Conservation (phyloP, 768 basidiomycete genomes). For the Trametes coccinea region DNA sequence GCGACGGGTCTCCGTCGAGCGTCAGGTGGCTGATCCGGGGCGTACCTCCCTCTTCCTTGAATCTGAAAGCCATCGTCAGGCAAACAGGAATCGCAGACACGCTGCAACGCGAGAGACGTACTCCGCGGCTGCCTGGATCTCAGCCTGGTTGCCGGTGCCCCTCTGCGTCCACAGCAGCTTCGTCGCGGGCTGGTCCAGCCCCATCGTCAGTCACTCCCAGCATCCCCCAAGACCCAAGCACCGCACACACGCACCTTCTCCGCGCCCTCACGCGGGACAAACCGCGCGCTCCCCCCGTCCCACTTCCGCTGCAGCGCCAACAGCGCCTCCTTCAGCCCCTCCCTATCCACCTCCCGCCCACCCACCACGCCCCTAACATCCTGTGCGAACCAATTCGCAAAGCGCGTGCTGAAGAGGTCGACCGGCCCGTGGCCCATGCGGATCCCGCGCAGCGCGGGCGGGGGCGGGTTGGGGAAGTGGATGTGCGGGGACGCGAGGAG, state of each 20-base stretch:
- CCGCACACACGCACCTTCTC: conserved; percentile 8
- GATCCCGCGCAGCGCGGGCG: conserved; percentile 13
- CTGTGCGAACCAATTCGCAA: conserved; percentile 29
- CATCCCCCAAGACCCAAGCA: background rate
- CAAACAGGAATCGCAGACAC: background rate
- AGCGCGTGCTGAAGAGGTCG: conserved; percentile 35
- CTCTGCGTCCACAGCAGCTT: conserved; percentile 25
- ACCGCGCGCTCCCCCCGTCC: conserved; percentile 21
- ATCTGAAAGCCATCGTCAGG: conserved; percentile 1
- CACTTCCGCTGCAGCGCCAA: conserved; percentile 32
- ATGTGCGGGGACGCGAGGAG: conserved; percentile 33
- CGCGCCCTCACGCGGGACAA: conserved; percentile 13
- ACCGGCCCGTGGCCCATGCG: conserved; percentile 33
- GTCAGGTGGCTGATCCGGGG: conserved; percentile 24
- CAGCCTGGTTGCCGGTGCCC: conserved; percentile 7
- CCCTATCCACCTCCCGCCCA: conserved; percentile 28
- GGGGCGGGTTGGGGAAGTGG: conserved; percentile 29
- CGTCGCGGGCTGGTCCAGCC: conserved; percentile 19
- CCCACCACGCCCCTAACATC: conserved; percentile 27
- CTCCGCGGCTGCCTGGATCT: conserved; percentile 27
- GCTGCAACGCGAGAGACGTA: conserved; percentile 4
- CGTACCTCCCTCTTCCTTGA: conserved; percentile 24
- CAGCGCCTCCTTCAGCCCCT: conserved; percentile 29
- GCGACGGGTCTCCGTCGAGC: conserved; percentile 25
- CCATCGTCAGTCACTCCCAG: background rate